These are phyloP conservation scores for Penicillium thymicola DNA, from an alignment of 2,329 filamentous ascomycete species.

Conservation along the genomic window DNA sequence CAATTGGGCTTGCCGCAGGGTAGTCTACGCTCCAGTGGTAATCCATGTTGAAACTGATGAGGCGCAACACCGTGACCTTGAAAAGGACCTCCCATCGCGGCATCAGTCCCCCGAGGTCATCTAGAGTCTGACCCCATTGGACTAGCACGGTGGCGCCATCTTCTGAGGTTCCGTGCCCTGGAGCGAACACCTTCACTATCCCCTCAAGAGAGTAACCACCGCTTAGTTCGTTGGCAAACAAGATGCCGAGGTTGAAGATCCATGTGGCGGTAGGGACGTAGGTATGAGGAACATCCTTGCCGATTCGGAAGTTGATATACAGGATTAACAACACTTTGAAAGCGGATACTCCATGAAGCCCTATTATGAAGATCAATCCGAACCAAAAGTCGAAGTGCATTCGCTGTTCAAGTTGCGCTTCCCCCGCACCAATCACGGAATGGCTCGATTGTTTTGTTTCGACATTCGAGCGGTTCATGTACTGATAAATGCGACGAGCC, in stretches of 20 bases:
- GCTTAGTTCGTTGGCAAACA: slow-evolving; percentile 87
- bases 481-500: slow-evolving; percentile 69
- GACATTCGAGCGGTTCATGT: slow-evolving; percentile 44
- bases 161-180: slow-evolving; percentile 27
- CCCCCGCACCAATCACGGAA: slow-evolving; percentile 39
- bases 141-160: slow-evolving; percentile 48
- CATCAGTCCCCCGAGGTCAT: slow-evolving; percentile 78
- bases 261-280: slow-evolving; percentile 76
- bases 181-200: slow-evolving; percentile 54
- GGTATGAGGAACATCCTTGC: slow-evolving; percentile 65
- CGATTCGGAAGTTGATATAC: slow-evolving; percentile 76
- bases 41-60: slow-evolving; percentile 96
- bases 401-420: slow-evolving; percentile 64
- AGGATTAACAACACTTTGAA: slow-evolving; percentile 80
- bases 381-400: slow-evolving; percentile 80
- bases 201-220: slow-evolving; percentile 70
- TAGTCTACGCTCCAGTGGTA: slow-evolving; percentile 86
- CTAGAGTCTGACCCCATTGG: slow-evolving; percentile 68
- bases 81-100: slow-evolving; percentile 95
- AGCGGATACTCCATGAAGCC: slow-evolving; percentile 79
- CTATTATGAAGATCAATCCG: slow-evolving; percentile 71
- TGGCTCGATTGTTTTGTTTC: slow-evolving; percentile 19
- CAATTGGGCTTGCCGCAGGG: slow-evolving; percentile 63
- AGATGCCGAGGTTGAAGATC: slow-evolving; percentile 78
- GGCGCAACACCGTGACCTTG: slow-evolving; percentile 86